phyloP scores from a whole-genome alignment of 345 rosid species.

The Moricandia arvensis region DNA sequence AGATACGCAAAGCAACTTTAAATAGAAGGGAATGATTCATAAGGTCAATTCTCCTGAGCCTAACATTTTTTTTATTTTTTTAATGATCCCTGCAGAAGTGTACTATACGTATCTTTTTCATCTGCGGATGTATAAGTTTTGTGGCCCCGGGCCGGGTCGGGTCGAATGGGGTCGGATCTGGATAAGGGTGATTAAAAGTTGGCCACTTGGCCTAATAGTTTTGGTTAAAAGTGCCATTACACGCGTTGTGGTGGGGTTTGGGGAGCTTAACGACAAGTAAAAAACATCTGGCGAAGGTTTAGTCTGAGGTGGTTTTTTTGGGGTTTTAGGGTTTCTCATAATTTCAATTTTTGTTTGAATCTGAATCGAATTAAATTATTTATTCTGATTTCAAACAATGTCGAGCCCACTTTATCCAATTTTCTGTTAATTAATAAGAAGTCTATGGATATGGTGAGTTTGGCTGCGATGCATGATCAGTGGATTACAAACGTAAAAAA shows the following conservation, averaged over 20 bases:
- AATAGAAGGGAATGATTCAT: neutral
- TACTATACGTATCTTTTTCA: slow-evolving; percentile 28
- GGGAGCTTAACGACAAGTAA: neutral
- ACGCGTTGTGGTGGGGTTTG: slow-evolving; percentile 7
- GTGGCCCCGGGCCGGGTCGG: neutral
- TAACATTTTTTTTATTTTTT: too few species aligned
- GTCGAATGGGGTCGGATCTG: neutral
- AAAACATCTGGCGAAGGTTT: neutral
- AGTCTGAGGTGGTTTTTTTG: neutral
- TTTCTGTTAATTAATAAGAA: neutral
- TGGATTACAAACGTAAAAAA: neutral
- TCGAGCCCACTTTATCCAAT: neutral
- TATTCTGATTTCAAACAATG: neutral
- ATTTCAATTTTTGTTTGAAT: neutral
- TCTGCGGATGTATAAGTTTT: slow-evolving; percentile 10
- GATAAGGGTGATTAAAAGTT: slow-evolving; percentile 1
- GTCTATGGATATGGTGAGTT: neutral
- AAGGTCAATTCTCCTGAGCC: slow-evolving; percentile 38
- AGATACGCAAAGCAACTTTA: neutral
- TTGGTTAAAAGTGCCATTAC: slow-evolving; percentile 3
- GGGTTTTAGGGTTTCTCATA: too few species aligned
- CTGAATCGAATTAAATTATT: neutral
- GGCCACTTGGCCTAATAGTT: slow-evolving; percentile 37
- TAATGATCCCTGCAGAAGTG: neutral
- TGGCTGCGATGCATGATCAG: neutral